Conservation (phyloP, 306 rosid species). For the Dicorynia guianensis region DNA sequence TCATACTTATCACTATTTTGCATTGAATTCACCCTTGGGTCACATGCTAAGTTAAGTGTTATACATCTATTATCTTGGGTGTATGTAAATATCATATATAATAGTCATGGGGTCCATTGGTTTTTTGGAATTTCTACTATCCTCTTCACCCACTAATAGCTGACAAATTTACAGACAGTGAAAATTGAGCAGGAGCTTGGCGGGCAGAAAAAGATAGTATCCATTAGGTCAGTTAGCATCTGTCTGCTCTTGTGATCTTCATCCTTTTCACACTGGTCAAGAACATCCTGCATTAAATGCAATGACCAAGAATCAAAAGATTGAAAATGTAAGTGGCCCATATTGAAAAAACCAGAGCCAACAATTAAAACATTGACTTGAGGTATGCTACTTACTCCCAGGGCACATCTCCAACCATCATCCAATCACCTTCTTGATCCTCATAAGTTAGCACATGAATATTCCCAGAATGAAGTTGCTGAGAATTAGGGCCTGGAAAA, state of each 20-base stretch:
- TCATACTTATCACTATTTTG: constrained; percentile 32
- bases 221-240: constrained; percentile 51
- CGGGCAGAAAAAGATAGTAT: constrained; percentile 18
- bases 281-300: constrained; percentile 54
- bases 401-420: constrained; percentile 73
- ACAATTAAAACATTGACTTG: background rate
- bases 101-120: constrained; percentile 31
- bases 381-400: constrained; percentile 57
- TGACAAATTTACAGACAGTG: constrained; percentile 44
- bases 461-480: constrained; percentile 44
- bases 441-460: constrained; percentile 57
- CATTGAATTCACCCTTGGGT: constrained; percentile 39
- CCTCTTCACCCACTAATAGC: constrained; percentile 27
- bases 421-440: constrained; percentile 67
- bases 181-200: constrained; percentile 41
- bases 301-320: constrained; percentile 6
- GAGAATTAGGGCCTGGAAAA: constrained; percentile 47
- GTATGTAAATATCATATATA: constrained; percentile 32
- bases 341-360: background rate
- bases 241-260: constrained; percentile 65
- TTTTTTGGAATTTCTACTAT: constrained; percentile 31
- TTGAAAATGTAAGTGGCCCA: constrained; percentile 1
- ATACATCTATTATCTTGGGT: constrained; percentile 42
- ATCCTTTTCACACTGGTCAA: constrained; percentile 61
- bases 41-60: constrained; percentile 33